These are phyloP conservation scores for Colletotrichum phormii DNA, from an alignment of 2,329 filamentous ascomycete species.

Conservation along the genomic window DNA sequence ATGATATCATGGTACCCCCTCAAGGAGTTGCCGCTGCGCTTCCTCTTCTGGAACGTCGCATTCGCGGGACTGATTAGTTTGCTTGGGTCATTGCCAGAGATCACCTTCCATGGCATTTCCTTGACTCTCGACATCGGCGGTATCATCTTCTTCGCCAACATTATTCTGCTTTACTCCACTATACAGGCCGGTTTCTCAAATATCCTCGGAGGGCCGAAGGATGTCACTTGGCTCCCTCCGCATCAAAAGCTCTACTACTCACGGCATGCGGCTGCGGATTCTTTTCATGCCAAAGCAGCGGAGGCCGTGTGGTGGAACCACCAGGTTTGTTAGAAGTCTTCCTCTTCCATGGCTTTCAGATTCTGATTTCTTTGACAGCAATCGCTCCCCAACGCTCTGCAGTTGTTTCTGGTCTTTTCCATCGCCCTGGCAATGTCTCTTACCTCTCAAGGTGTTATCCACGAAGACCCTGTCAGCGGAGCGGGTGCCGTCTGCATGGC, in stretches of 20 bases:
- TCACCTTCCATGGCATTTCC: neutral
- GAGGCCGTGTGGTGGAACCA: neutral
- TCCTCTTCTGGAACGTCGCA: neutral
- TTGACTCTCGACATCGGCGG: neutral
- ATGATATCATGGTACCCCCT: neutral
- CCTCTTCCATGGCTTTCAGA: neutral
- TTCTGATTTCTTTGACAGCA: neutral
- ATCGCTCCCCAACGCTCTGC: neutral
- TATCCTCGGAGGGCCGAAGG: neutral
- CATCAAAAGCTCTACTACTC: constrained; percentile 2
- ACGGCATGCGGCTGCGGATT: neutral
- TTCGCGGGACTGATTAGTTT: neutral
- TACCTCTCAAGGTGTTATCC: neutral
- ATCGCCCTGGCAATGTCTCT: neutral
- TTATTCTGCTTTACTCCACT: neutral
- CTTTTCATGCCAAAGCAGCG: neutral
- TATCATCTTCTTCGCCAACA: neutral
- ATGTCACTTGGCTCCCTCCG: neutral
- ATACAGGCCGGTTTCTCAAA: neutral
- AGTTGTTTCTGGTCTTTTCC: neutral
- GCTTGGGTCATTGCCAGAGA: neutral
- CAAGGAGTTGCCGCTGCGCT: neutral
- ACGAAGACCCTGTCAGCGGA: neutral
- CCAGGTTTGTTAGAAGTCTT: neutral
- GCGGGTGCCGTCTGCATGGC: neutral